Conservation (phyloP, 2,329 filamentous ascomycete species). For the Dactylellina sp. region DNA sequence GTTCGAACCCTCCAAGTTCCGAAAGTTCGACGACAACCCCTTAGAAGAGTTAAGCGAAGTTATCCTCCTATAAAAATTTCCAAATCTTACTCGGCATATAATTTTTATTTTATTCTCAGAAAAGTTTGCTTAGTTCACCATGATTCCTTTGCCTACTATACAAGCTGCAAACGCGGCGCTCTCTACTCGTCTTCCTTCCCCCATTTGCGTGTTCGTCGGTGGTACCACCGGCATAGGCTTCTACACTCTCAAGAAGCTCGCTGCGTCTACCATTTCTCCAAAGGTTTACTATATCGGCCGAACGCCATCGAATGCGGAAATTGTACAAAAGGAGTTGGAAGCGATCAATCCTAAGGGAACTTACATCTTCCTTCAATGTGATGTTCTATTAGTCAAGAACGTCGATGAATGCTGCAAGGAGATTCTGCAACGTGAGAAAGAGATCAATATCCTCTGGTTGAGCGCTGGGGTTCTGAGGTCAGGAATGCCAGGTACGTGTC, state of each 20-base stretch:
- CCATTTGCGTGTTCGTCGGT: slow-evolving; percentile 66
- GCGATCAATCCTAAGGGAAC: slow-evolving; percentile 65
- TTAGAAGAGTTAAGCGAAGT: no score
- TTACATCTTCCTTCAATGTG: slow-evolving; percentile 66
- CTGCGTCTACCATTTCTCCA: slow-evolving; percentile 60
- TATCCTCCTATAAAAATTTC: no score
- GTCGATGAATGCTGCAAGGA: slow-evolving; percentile 68
- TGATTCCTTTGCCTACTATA: slow-evolving; percentile 63
- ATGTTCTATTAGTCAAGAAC: slow-evolving; percentile 66
- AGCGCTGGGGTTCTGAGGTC: slow-evolving; percentile 66
- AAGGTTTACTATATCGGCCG: slow-evolving; percentile 68
- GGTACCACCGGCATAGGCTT: slow-evolving; percentile 69
- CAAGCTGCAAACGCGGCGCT: slow-evolving; percentile 63
- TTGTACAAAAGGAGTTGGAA: slow-evolving; percentile 65
- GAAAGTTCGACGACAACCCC: no score
- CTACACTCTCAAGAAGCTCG: slow-evolving; percentile 66
- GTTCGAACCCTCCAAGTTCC: slow-evolving; percentile 1
- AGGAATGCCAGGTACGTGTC: slow-evolving; percentile 47
- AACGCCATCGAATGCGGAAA: slow-evolving; percentile 62
- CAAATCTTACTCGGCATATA: no score
- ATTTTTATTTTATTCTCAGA: no score
- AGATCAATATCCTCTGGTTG: slow-evolving; percentile 70
- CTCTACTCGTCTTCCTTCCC: slow-evolving; percentile 65
- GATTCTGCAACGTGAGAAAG: slow-evolving; percentile 67
- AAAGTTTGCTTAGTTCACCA: slow-evolving; percentile 57